phyloP scores from a whole-genome alignment of 1,284 basidiomycete species.

The Laetiporus sulphureus region DNA sequence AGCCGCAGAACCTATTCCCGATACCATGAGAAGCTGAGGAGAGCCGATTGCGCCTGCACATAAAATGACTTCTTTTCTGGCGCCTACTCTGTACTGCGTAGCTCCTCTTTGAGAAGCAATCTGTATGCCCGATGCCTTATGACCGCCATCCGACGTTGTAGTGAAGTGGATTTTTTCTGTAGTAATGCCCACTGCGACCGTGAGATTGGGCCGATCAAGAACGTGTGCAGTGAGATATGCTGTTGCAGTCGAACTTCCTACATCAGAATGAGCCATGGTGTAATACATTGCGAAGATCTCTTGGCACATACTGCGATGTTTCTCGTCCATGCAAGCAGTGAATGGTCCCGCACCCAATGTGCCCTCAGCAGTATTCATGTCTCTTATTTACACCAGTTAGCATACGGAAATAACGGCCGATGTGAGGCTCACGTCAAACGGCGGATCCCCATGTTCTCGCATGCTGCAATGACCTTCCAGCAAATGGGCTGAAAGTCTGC shows the following conservation, averaged over 20 bases:
- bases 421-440: conserved; percentile 14
- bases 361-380: conserved; percentile 24
- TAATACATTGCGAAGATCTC: background rate
- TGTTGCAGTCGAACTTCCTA: conserved; percentile 32
- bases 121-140: conserved; percentile 26
- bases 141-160: conserved; percentile 4
- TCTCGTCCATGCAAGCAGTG: conserved; percentile 23
- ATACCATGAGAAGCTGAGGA: conserved; percentile 41
- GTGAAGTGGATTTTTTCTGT: conserved; percentile 23
- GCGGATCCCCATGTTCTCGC: conserved; percentile 18
- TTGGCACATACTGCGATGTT: conserved; percentile 24
- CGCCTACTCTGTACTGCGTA: conserved; percentile 23
- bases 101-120: conserved; percentile 15
- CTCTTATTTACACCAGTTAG: conserved; percentile 16
- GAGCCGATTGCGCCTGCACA: conserved; percentile 37
- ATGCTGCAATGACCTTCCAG: conserved; percentile 12
- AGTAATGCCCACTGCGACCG: conserved; percentile 29
- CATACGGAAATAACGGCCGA: background rate
- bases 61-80: conserved; percentile 33
- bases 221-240: conserved; percentile 32
- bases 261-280: background rate
- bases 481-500: conserved; percentile 10
- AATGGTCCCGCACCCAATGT: conserved; percentile 22
- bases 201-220: conserved; percentile 31
- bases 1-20: conserved; percentile 37